Conservation (phyloP, 2,329 filamentous ascomycete genomes). For the Xylaria sp. region DNA sequence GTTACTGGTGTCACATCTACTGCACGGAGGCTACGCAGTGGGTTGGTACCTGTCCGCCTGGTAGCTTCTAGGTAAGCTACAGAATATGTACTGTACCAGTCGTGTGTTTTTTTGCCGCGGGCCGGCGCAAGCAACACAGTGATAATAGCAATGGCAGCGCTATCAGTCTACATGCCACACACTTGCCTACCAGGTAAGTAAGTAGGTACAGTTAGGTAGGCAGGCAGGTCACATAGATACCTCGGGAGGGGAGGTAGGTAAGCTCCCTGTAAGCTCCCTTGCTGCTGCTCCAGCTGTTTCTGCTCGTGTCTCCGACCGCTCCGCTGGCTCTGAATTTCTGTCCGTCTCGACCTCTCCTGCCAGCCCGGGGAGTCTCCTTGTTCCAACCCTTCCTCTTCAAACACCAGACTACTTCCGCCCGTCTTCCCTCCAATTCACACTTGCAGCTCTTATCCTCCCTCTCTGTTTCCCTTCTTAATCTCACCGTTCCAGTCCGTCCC, state of each 20-base stretch:
- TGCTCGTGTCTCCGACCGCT: conserved; percentile 26
- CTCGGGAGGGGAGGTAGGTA: conserved; percentile 3
- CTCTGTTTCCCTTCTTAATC: conserved; percentile 30
- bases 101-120: not conserved
- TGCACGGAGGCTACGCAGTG: not conserved
- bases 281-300: conserved; percentile 29
- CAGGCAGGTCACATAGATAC: not conserved
- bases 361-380: conserved; percentile 19
- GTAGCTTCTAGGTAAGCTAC: not conserved
- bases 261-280: conserved; percentile 22
- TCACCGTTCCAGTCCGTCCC: conserved; percentile 25
- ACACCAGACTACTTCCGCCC: conserved; percentile 18
- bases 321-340: conserved; percentile 35
- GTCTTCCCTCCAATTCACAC: conserved; percentile 12
- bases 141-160: conserved; percentile 23
- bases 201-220: too few relatives aligned
- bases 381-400: conserved; percentile 34
- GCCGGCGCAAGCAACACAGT: conserved; percentile 18
- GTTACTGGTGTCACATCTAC: not conserved
- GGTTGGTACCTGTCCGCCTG: conserved; percentile 4
- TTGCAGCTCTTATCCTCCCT: conserved; percentile 6
- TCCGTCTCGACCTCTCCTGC: conserved; percentile 32
- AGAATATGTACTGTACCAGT: conserved; percentile 24
- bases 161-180: conserved; percentile 20
- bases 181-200: not conserved